Conservation (phyloP, 2,329 filamentous ascomycete genomes). For the Gyromitra esculenta region DNA sequence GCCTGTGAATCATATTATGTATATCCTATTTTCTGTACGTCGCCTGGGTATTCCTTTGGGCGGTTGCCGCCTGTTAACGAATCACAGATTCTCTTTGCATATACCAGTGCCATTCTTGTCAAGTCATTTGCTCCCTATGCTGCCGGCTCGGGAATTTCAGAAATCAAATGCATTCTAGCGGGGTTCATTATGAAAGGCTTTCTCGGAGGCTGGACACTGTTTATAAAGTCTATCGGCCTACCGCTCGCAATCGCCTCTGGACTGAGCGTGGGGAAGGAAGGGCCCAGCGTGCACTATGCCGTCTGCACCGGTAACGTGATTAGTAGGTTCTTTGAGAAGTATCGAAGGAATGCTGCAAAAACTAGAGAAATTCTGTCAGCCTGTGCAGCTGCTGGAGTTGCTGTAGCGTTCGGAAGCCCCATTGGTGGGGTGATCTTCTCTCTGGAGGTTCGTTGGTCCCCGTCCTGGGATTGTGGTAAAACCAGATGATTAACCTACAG, state of each 20-base stretch:
- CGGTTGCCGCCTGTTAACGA: slow-evolving; percentile 8
- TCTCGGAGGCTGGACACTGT: slow-evolving; percentile 85
- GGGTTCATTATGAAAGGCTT: slow-evolving; percentile 99
- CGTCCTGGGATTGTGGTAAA: not conserved
- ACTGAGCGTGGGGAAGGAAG: slow-evolving; percentile 94
- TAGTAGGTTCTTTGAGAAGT: slow-evolving; percentile 90
- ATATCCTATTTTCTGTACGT: slow-evolving; percentile 82
- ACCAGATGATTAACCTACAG: not conserved
- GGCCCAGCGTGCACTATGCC: slow-evolving; percentile 97
- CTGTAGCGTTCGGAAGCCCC: slow-evolving; percentile 94
- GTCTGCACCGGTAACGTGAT: slow-evolving; percentile 98
- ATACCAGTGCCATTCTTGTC: slow-evolving; percentile 82
- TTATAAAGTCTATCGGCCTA: slow-evolving; percentile 92
- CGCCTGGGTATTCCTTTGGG: not conserved
- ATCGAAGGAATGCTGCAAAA: slow-evolving; percentile 89
- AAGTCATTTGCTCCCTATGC: slow-evolving; percentile 94
- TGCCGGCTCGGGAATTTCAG: slow-evolving; percentile 93
- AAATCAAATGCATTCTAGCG: slow-evolving; percentile 99
- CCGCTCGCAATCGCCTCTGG: slow-evolving; percentile 94
- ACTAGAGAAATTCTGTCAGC: slow-evolving; percentile 94
- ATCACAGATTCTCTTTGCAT: slow-evolving; percentile 76
- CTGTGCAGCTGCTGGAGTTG: slow-evolving; percentile 92
- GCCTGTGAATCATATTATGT: slow-evolving; percentile 84
- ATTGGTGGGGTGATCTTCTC: slow-evolving; percentile 98
- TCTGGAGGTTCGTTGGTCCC: slow-evolving; percentile 69